Base-by-base conservation (phyloP, 768 basidiomycete species). In the Gyrodon lividus region DNA sequence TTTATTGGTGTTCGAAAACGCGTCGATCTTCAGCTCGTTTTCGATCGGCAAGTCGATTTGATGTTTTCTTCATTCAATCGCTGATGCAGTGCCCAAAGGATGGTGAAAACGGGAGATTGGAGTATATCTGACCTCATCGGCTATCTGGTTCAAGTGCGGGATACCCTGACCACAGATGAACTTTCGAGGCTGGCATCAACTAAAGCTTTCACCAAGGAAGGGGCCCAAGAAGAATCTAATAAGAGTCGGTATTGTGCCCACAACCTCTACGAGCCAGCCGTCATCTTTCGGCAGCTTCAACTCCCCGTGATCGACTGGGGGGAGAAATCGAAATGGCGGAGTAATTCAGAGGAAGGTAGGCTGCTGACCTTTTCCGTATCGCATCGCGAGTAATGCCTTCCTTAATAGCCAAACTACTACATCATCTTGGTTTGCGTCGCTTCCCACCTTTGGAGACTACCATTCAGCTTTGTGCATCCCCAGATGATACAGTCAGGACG, bases 291-390 rank as follows among this genome's bases (percentile, higher is more conserved):
- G 13, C 75, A 80, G 43, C 72, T 98, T 6, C 80, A 81, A 7
- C 70, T 98, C 20, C 92, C 95, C 4, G 64, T 97, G 3, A 75
- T 98, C 38, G 92, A 93, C 58, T 99, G 96, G 96, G 87, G 88
- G 1, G 74, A 73, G 23, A 74, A 83, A 52, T 71, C 72, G 1
- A 93, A 87, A 65, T 99, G 96, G 96, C 79, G 80, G 52, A 69
- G 76, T 5, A 80, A 78, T 9, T 92, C 92, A 0, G 92, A 93
- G 24, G 95, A 97, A 85, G 92, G 94, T 89, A 35, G 30, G 71
- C 38, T 5, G 4, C 50, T 20, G 43, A 33, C 46, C 17, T 31
- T 10, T 52, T 35, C n/a, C 42, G 30, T 37, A 38, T 17, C 20
- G 7, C 10, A 22, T 20, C 1, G 14, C 50, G 13, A 51, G 39